phyloP scores from a whole-genome alignment of 2,329 filamentous ascomycete species.

The Myrmaecium sp. region DNA sequence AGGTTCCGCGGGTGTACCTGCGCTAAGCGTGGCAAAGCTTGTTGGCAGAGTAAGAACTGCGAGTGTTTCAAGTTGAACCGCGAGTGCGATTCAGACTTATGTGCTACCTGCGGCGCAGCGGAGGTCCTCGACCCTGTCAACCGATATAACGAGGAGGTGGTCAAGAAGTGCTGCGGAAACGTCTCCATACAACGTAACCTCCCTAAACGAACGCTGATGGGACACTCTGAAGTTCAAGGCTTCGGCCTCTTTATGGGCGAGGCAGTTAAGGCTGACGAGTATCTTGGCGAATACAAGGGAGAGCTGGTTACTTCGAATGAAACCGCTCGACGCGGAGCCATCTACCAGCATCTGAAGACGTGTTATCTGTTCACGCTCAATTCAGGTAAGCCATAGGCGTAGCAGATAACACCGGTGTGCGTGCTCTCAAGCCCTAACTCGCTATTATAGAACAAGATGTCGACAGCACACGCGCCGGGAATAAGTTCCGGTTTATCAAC shows the following conservation, averaged over 20 bases:
- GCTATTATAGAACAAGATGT: slow-evolving; percentile 30
- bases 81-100: slow-evolving; percentile 68
- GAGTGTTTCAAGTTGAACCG: slow-evolving; percentile 56
- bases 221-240: slow-evolving; percentile 54
- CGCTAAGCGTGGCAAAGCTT: slow-evolving; percentile 25
- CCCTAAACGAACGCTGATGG: slow-evolving; percentile 49
- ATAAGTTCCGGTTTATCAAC: slow-evolving; percentile 72
- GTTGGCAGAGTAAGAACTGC: slow-evolving; percentile 31
- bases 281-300: slow-evolving; percentile 65
- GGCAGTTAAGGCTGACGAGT: slow-evolving; percentile 49
- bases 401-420: neutral
- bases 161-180: slow-evolving; percentile 50
- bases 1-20: slow-evolving; percentile 28
- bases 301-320: slow-evolving; percentile 58
- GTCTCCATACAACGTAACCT: slow-evolving; percentile 52
- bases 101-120: slow-evolving; percentile 49
- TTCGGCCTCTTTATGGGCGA: slow-evolving; percentile 62
- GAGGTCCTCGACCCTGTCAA: slow-evolving; percentile 55
- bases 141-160: slow-evolving; percentile 39
- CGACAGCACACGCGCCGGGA: slow-evolving; percentile 61
- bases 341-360: slow-evolving; percentile 42
- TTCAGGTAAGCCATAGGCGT: slow-evolving; percentile 13
- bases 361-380: slow-evolving; percentile 46
- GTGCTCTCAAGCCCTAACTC: slow-evolving; percentile 4
- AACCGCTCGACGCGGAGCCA: slow-evolving; percentile 50